phyloP scores from a whole-genome alignment of 805 yeast species.

The Pichia phayaonensis region DNA sequence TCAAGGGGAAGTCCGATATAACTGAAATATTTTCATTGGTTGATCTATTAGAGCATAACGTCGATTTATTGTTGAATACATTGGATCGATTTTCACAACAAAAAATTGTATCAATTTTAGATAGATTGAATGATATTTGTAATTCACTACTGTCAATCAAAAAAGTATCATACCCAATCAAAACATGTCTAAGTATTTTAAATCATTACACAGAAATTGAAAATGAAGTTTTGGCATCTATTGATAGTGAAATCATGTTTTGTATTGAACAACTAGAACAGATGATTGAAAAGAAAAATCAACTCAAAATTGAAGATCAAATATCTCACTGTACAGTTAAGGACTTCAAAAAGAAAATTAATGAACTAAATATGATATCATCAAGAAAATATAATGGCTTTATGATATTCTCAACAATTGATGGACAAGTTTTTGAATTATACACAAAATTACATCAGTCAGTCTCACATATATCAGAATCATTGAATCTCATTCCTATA shows the following conservation, averaged over 20 bases:
- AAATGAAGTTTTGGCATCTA: conserved; percentile 33
- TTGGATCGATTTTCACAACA: conserved; percentile 19
- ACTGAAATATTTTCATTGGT: conserved; percentile 26
- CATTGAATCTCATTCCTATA: conserved; percentile 44
- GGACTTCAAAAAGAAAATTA: neutral
- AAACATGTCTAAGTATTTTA: conserved; percentile 32
- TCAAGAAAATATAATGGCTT: neutral
- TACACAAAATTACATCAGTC: conserved; percentile 35
- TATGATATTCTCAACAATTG: neutral
- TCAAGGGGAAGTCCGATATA: conserved; percentile 28
- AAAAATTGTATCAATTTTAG: conserved; percentile 18
- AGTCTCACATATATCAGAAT: conserved; percentile 44
- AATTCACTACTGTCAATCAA: conserved; percentile 21
- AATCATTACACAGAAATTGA: conserved; percentile 39
- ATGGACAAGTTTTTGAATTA: conserved; percentile 10
- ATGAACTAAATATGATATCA: neutral
- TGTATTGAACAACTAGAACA: neutral
- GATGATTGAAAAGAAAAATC: conserved; percentile 28
- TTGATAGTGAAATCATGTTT: conserved; percentile 23
- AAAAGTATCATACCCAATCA: conserved; percentile 22
- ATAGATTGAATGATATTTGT: conserved; percentile 29
- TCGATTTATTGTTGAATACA: conserved; percentile 29
- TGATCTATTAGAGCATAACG: conserved; percentile 29
- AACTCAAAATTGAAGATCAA: conserved; percentile 31
- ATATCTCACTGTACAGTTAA: neutral